These are phyloP conservation scores for Suillus americanus DNA, from an alignment of 768 basidiomycete genomes.

Conservation along the genomic window DNA sequence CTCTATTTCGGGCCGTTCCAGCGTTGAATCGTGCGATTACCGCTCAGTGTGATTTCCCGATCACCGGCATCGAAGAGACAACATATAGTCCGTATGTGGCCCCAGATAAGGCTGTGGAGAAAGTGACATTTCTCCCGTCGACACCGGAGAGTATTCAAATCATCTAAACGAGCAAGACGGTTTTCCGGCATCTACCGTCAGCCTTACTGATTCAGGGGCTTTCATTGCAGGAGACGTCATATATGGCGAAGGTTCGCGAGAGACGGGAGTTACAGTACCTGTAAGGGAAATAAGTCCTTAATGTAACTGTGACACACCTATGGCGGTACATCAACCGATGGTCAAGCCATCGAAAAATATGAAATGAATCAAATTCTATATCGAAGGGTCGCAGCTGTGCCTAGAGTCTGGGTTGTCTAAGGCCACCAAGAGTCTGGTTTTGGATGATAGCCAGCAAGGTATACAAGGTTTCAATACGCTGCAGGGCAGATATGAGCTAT, in stretches of 20 bases:
- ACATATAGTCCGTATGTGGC: constrained; percentile 37
- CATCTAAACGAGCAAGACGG: constrained; percentile 46
- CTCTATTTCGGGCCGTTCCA: constrained; percentile 44
- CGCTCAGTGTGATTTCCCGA: constrained; percentile 51
- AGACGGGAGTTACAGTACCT: constrained; percentile 17
- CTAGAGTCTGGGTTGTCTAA: constrained; percentile 9
- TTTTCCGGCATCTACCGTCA: constrained; percentile 44
- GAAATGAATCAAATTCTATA: neutral
- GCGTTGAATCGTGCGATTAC: constrained; percentile 45
- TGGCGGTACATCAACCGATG: neutral
- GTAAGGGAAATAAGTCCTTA: constrained; percentile 5
- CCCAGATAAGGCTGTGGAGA: constrained; percentile 35
- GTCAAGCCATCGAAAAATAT: neutral
- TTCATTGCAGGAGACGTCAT: constrained; percentile 60
- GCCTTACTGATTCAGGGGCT: constrained; percentile 41
- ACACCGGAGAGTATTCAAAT: constrained; percentile 16
- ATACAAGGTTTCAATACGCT: constrained; percentile 68
- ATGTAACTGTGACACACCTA: neutral
- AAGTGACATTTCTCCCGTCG: constrained; percentile 43
- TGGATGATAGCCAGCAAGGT: constrained; percentile 58
- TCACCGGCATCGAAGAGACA: constrained; percentile 36
- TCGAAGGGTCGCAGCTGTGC: neutral
- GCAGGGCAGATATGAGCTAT: neutral
- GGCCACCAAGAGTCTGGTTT: constrained; percentile 52
- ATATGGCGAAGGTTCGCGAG: constrained; percentile 47